Conservation (phyloP, 2,329 filamentous ascomycete species). For the Penicillium sp. region DNA sequence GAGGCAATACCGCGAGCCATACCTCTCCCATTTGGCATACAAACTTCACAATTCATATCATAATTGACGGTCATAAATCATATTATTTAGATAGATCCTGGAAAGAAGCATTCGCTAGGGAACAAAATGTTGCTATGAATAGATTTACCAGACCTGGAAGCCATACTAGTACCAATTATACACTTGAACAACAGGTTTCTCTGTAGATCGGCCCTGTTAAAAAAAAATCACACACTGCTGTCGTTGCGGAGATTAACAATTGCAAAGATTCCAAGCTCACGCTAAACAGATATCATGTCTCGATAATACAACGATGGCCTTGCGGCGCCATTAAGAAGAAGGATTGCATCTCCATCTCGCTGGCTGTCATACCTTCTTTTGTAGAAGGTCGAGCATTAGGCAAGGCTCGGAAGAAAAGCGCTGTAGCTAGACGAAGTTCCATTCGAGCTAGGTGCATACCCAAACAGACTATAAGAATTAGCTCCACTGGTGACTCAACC, state of each 20-base stretch:
- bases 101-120: not conserved
- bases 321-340: conserved; percentile 48
- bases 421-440: conserved; percentile 55
- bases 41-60: not conserved
- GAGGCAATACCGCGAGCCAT: not conserved
- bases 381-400: conserved; percentile 23
- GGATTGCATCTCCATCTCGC: conserved; percentile 46
- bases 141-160: not conserved
- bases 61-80: not conserved
- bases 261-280: not conserved
- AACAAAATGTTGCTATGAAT: not conserved
- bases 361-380: conserved; percentile 31
- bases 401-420: conserved; percentile 51
- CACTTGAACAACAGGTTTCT: not conserved
- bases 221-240: too few species aligned
- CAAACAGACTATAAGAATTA: conserved; percentile 53
- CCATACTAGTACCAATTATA: not conserved
- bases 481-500: not conserved
- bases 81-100: not conserved
- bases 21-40: too few species aligned
- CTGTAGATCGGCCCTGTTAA: not conserved
- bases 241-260: not conserved
- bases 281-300: conserved; percentile 5
- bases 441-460: conserved; percentile 66
- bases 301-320: conserved; percentile 45